Percentiles rank a stretch among this genome's conserved stretches.
These are phyloP conservation scores for Cucurbita ficifolia DNA, from an alignment of 306 rosid species.

Conservation along the genomic window DNA sequence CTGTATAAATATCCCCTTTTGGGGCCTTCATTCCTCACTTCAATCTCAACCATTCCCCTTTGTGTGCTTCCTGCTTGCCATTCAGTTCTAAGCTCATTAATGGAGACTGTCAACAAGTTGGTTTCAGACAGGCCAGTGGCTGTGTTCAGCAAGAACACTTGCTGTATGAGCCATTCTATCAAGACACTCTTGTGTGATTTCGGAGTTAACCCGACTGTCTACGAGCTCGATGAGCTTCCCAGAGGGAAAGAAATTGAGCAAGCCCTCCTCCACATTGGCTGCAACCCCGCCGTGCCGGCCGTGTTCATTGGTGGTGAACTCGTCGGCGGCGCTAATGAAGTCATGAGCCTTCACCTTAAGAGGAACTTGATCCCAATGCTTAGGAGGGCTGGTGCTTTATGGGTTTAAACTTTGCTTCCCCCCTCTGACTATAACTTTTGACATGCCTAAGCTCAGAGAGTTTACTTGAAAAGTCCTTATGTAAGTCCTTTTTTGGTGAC, in stretches of 20 bases:
- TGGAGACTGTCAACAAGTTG: slow-evolving; percentile 71
- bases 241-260: slow-evolving; percentile 85
- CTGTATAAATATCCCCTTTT: background rate
- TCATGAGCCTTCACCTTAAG: slow-evolving; percentile 83
- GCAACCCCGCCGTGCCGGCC: slow-evolving; percentile 64
- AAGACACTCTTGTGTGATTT: slow-evolving; percentile 67
- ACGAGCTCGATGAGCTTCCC: slow-evolving; percentile 75
- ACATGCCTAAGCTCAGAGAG: slow-evolving; percentile 4
- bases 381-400: slow-evolving; percentile 65
- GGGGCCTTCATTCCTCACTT: background rate
- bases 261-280: slow-evolving; percentile 53
- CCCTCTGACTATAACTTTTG: background rate
- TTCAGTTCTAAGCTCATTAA: background rate
- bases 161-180: slow-evolving; percentile 82
- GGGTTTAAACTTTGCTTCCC: slow-evolving; percentile 35
- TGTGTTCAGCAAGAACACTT: slow-evolving; percentile 81
- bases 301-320: slow-evolving; percentile 77
- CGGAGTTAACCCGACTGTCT: slow-evolving; percentile 74
- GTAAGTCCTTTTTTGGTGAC: slow-evolving; percentile 10
- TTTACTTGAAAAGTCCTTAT: background rate
- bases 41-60: background rate
- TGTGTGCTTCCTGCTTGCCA: background rate
- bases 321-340: slow-evolving; percentile 78
- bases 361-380: slow-evolving; percentile 88
- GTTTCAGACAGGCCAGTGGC: slow-evolving; percentile 81